A percentile compares a stretch with the other conserved stretches of the same genome.
Evolutionary conservation across 2,329 filamentous ascomycete species (phyloP).

Genomic region (Taxawa tesnikishii): DNA sequence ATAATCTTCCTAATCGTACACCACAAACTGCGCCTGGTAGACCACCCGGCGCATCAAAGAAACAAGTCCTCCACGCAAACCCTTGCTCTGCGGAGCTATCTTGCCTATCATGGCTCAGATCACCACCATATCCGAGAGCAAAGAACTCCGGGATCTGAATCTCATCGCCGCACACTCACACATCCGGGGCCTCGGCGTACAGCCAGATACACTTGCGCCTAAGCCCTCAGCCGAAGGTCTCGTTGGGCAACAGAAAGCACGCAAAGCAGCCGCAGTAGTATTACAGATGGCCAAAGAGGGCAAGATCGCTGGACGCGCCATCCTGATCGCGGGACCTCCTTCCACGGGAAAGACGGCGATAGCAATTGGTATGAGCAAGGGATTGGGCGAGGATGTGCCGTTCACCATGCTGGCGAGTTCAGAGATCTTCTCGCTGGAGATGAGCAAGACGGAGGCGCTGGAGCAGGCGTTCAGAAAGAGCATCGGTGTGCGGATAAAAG

Average conservation of each 20-base stretch:
- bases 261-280: conserved; percentile 91
- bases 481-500: conserved; percentile 95
- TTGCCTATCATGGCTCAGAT: too few relatives aligned
- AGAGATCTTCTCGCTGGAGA: conserved; percentile 96
- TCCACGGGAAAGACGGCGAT: conserved; percentile 98
- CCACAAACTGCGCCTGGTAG: too few relatives aligned
- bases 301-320: conserved; percentile 91
- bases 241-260: conserved; percentile 90
- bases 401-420: conserved; percentile 94
- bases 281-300: conserved; percentile 98
- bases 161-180: conserved; percentile 98
- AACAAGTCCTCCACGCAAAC: too few relatives aligned
- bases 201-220: conserved; percentile 81
- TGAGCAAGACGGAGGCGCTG: conserved; percentile 97
- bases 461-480: conserved; percentile 99
- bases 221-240: conserved; percentile 78
- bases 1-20: too few relatives aligned
- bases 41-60: too few relatives aligned
- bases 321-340: conserved; percentile 88
- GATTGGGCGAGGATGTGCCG: conserved; percentile 82
- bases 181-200: conserved; percentile 89
- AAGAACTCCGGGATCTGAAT: conserved; percentile 91
- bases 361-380: conserved; percentile 97
- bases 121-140: conserved; percentile 82
- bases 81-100: too few relatives aligned